Evolutionary conservation across 2,329 filamentous ascomycete genomes (phyloP).

Genomic region (Sclerotinia borealis): DNA sequence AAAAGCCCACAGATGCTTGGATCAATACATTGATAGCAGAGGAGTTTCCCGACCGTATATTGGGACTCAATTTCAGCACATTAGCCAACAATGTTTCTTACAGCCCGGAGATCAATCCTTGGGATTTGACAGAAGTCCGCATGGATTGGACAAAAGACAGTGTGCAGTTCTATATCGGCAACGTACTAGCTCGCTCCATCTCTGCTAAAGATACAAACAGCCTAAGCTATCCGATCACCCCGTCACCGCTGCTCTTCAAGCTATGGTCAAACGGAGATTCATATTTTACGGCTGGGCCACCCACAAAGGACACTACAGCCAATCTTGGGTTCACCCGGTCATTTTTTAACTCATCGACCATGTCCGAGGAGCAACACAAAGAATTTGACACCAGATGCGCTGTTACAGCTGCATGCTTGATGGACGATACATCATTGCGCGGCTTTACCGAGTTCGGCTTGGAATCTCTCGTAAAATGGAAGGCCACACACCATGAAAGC

Average conservation of each 20-base stretch:
- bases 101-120: slow-evolving; percentile 1
- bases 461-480: slow-evolving; percentile 14
- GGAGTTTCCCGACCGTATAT: slow-evolving; percentile 34
- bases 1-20: slow-evolving; percentile 35
- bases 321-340: slow-evolving; percentile 40
- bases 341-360: slow-evolving; percentile 44
- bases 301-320: slow-evolving; percentile 34
- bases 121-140: slow-evolving; percentile 39
- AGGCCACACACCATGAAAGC: slow-evolving; percentile 11
- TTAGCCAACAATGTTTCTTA: background rate
- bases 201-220: slow-evolving; percentile 24
- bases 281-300: slow-evolving; percentile 40
- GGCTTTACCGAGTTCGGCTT: slow-evolving; percentile 12
- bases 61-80: slow-evolving; percentile 28
- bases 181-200: slow-evolving; percentile 33
- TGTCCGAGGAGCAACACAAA: slow-evolving; percentile 28
- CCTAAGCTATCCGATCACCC: slow-evolving; percentile 35
- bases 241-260: slow-evolving; percentile 39
- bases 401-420: slow-evolving; percentile 32
- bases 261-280: slow-evolving; percentile 42
- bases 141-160: slow-evolving; percentile 42
- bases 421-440: slow-evolving; percentile 16
- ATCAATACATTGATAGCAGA: slow-evolving; percentile 36
- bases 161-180: slow-evolving; percentile 39
- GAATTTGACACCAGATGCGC: slow-evolving; percentile 31